A percentile compares a stretch with the other conserved stretches of the same genome.
phyloP scores from a whole-genome alignment of 2,329 filamentous ascomycete species.

The Fusarium praegraminearum region DNA sequence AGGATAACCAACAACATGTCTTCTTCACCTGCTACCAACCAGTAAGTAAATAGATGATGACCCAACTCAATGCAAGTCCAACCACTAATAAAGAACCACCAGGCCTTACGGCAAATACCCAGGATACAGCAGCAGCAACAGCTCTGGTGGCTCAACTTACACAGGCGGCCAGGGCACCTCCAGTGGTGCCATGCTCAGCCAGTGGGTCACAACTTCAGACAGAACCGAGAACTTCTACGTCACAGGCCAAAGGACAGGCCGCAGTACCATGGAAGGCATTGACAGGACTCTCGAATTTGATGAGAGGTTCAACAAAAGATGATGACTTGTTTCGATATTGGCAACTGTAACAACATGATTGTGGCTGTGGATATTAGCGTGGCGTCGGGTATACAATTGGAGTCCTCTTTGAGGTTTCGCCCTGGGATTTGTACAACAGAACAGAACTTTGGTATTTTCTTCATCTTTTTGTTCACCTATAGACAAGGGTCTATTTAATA shows the following conservation, averaged over 20 bases:
- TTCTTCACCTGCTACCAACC: conserved; percentile 23
- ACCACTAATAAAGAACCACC: conserved; percentile 5
- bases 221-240: conserved; percentile 26
- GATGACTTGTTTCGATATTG: background rate
- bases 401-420: background rate
- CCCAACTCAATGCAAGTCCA: background rate
- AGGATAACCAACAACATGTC: conserved; percentile 23
- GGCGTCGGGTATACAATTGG: conserved; percentile 31
- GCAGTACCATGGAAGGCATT: conserved; percentile 16
- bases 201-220: conserved; percentile 28
- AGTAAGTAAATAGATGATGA: conserved; percentile 12
- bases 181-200: conserved; percentile 8
- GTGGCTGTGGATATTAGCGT: conserved; percentile 29
- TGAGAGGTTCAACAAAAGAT: background rate
- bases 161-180: conserved; percentile 29
- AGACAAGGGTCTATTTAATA: background rate
- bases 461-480: background rate
- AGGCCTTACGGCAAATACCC: conserved; percentile 15
- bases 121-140: background rate
- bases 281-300: conserved; percentile 32
- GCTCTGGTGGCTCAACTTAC: conserved; percentile 28
- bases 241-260: conserved; percentile 30
- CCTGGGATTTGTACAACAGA: conserved; percentile 28
- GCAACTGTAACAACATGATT: background rate
- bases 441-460: background rate